Percentiles rank a stretch among this genome's conserved stretches.
Conservation (phyloP, 345 rosid genomes). For the Acer negundo region DNA sequence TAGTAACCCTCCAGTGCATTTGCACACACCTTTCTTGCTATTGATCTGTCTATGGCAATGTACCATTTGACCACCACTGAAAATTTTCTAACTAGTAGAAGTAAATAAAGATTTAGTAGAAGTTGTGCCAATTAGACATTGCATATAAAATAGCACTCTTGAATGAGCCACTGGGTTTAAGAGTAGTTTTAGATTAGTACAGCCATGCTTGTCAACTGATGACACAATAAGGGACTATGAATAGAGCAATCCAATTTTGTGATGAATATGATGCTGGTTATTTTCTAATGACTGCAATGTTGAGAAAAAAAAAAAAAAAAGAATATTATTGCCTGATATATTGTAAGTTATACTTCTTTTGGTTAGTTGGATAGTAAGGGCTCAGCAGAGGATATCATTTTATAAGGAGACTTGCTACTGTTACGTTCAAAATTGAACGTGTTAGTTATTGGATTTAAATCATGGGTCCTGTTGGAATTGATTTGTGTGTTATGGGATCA, state of each 20-base stretch:
- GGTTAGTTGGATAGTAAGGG: not conserved
- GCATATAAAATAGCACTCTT: not conserved
- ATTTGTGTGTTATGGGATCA: too few species aligned
- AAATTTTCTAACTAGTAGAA: not conserved
- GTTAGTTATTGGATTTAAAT: not conserved
- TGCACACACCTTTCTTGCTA: not conserved
- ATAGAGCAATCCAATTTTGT: not conserved
- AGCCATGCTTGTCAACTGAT: not conserved
- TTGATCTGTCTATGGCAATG: not conserved
- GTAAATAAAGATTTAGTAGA: not conserved
- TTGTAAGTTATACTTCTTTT: not conserved
- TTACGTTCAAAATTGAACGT: not conserved
- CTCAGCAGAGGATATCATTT: not conserved
- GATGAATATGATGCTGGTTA: not conserved
- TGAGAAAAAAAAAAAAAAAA: not conserved
- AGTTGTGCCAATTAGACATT: not conserved
- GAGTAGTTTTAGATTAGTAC: not conserved
- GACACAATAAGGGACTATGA: not conserved
- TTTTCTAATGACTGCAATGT: not conserved
- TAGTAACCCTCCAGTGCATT: not conserved
- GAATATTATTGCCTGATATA: not conserved
- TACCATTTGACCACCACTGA: not conserved
- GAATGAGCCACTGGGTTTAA: not conserved
- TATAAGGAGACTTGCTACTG: not conserved
- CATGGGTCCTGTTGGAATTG: too few species aligned